Conservation (phyloP, 768 basidiomycete species). For the Mycena alexandri region DNA sequence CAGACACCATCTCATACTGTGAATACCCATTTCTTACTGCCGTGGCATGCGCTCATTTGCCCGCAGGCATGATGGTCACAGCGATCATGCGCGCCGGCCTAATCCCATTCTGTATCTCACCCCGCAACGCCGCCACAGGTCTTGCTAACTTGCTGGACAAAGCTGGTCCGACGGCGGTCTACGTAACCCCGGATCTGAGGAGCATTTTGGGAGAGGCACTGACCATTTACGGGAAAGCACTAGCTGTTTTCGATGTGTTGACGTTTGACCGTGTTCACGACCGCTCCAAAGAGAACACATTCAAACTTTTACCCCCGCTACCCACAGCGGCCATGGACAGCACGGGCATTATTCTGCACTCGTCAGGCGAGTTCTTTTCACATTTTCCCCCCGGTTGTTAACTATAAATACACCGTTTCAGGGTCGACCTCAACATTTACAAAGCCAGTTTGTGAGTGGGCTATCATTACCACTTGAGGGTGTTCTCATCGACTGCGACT, state of each 20-base stretch:
- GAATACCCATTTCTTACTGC: background rate
- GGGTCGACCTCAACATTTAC: constrained; percentile 24
- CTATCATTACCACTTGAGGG: background rate
- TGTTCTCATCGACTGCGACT: background rate
- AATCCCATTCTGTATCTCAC: constrained; percentile 49
- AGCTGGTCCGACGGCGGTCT: constrained; percentile 18
- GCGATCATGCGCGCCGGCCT: constrained; percentile 35
- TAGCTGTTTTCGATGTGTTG: constrained; percentile 8
- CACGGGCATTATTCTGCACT: constrained; percentile 17
- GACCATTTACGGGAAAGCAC: background rate
- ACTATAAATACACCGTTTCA: background rate
- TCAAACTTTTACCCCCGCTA: background rate
- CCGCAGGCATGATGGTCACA: constrained; percentile 23
- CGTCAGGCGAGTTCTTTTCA: constrained; percentile 4
- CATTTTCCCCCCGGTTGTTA: too few relatives aligned
- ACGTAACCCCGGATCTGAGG: background rate
- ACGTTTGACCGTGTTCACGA: constrained; percentile 1
- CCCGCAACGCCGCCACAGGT: constrained; percentile 48
- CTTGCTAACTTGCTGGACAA: constrained; percentile 43
- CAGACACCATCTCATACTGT: constrained; percentile 17
- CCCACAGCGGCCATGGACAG: background rate
- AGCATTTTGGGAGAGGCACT: background rate
- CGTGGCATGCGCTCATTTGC: background rate
- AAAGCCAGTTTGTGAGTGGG: constrained; percentile 19
- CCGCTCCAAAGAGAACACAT: background rate